Conservation (phyloP, 768 basidiomycete genomes). For the Paxillus rubicundulus region DNA sequence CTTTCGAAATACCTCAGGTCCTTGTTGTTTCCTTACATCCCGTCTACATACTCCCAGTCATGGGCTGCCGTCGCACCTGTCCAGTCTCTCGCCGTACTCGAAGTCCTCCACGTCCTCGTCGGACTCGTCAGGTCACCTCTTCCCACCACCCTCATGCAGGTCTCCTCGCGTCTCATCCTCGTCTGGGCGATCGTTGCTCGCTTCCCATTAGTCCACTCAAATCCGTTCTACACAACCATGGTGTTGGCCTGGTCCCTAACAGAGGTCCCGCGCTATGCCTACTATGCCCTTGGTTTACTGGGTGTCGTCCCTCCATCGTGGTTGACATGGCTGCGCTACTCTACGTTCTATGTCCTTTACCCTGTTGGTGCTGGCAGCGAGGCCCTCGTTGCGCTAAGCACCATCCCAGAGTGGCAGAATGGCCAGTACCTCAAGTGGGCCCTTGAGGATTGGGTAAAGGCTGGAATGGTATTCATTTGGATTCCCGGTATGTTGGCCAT, state of each 20-base stretch:
- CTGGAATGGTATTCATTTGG: slow-evolving; percentile 72
- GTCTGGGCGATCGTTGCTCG: slow-evolving; percentile 73
- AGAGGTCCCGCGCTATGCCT: slow-evolving; percentile 89
- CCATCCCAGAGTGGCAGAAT: slow-evolving; percentile 55
- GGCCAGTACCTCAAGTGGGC: slow-evolving; percentile 48
- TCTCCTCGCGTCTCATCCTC: slow-evolving; percentile 74
- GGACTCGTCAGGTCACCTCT: slow-evolving; percentile 80
- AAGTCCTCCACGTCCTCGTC: slow-evolving; percentile 76
- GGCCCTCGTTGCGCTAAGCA: slow-evolving; percentile 76
- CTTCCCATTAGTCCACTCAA: slow-evolving; percentile 49
- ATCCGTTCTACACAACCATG: slow-evolving; percentile 87
- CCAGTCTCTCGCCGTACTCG: slow-evolving; percentile 81
- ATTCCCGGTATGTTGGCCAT: slow-evolving; percentile 66
- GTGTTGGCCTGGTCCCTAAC: slow-evolving; percentile 89
- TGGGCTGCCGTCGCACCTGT: slow-evolving; percentile 65
- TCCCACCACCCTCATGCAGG: slow-evolving; percentile 74
- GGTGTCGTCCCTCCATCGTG: slow-evolving; percentile 50
- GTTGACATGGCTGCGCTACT: slow-evolving; percentile 81
- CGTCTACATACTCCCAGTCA: slow-evolving; percentile 49
- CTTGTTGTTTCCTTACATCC: slow-evolving; percentile 37
- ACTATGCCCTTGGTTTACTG: slow-evolving; percentile 72
- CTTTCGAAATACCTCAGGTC: slow-evolving; percentile 35
- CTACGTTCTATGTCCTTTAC: slow-evolving; percentile 92
- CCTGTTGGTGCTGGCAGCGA: slow-evolving; percentile 90
- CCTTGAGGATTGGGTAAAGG: slow-evolving; percentile 55